Evolutionary conservation across 441 rosid species (phyloP), one percentile per base, ranked within the genome.

Genomic region (Flueggea neowawraea): DNA sequence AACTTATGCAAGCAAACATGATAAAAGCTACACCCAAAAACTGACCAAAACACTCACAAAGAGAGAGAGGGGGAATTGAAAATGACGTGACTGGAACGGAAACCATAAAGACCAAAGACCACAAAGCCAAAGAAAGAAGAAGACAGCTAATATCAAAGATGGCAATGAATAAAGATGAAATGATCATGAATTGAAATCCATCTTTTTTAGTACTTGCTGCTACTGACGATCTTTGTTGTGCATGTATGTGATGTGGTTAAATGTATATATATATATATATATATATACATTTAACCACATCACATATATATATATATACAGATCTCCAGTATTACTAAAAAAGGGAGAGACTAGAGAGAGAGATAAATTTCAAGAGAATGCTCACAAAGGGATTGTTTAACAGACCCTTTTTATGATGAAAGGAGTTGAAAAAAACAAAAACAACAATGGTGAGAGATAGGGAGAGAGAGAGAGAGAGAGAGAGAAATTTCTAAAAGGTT

Each of bases 31-130:
- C 10, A 31, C 57, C 5, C 36, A 49, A 63, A 55, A 41, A 43
- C 17, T 16, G 44, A 33, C 53, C 56, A 70, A 36, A 47, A 59
- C 51, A 41, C 31, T 43, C 55, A 59, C 48, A 49, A 58, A 56
- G 59, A 51, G 58, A 59, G 67, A 60, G 70, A 68, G 68, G 67
- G 60, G 36, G 12, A 11, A 48, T 43, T 63, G 91, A 86, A 73
- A 86, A 72, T 33, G 87, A 84, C 89, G 22, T 76, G 78, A 83
- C 88, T 69, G 56, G 74, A 73, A 73, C 75, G 63, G 75, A 75
- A 82, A 82, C 74, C 79, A 76, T 16, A 36, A 36, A 36, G 9
- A 36, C 41, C 75, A 73, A 77, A 70, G 61, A 66, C 57, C 62
- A 63, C 22, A 47, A 63, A 55, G 57, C 60, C 68, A 63, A 67